A percentile compares a stretch with the other conserved stretches of the same genome.
phyloP scores from a whole-genome alignment of 139 green algal species.

The Haematococcus lacustris region DNA sequence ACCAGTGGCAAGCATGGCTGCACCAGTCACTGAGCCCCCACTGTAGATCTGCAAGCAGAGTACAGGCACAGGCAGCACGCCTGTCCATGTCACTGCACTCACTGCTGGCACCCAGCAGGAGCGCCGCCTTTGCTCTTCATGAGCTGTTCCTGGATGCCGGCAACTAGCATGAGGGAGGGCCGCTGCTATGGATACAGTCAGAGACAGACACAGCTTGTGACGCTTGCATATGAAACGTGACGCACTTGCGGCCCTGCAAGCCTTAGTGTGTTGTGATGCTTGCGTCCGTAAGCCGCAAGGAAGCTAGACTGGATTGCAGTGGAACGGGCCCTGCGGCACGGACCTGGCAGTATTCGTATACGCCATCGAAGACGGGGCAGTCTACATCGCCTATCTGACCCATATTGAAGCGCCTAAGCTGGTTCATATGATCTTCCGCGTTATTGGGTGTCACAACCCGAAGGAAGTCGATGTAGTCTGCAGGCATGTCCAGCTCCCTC shows the following conservation, averaged over 20 bases:
- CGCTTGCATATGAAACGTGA: no score
- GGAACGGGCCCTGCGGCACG: no score
- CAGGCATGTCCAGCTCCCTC: no score
- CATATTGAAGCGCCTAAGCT: conserved; percentile 96
- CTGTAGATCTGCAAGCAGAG: conserved; percentile 15
- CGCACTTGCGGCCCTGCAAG: no score
- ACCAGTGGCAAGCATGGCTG: conserved; percentile 76
- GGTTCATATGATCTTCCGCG: conserved; percentile 85
- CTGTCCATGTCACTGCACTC: background rate
- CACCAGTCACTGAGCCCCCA: conserved; percentile 84
- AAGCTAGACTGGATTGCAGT: no score
- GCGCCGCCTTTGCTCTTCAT: no score
- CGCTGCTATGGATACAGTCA: no score
- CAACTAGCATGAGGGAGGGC: no score
- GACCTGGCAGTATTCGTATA: conserved; percentile 92
- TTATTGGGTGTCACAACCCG: conserved; percentile 88
- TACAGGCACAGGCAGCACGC: background rate
- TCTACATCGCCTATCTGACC: conserved; percentile 86
- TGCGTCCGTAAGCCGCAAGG: no score
- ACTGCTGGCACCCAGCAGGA: background rate
- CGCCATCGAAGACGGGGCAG: conserved; percentile 93
- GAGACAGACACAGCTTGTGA: no score
- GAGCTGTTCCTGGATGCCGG: no score
- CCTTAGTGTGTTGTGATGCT: no score
- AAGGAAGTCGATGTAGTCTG: conserved; percentile 97